Base-by-base conservation (phyloP, 495 filamentous ascomycete species). In the Hypomontagnella submonticulosa region DNA sequence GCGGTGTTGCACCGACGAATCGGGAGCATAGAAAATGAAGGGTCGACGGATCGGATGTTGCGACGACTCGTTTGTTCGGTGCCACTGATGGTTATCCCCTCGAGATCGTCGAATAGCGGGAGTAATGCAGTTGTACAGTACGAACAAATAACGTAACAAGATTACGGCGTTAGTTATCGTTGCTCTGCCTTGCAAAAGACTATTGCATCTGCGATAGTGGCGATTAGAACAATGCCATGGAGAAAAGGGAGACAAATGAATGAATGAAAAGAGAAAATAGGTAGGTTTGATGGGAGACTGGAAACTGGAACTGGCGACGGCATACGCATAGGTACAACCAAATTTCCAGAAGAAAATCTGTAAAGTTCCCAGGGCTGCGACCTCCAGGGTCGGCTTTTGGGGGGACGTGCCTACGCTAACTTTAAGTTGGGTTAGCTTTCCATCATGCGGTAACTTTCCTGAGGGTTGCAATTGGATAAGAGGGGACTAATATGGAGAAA, bases 271-370 rank as follows among this genome's bases (percentile, higher is more conserved):
- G 36, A 27, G 53, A 67, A 46, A 37, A 20, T 43, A 55, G 40
- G 47, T 57, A 52, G 42, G 56, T 61, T 59, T 60, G 52, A 68
- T 44, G 55, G 43, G 16, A 44, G 16, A 43, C 23, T 27, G 13
- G 27, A 16, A 38, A 23, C 38, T 55, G 65, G 59, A n/a, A 43
- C 49, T 19, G 36, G n/a, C 41, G 46, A 27, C 41, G 30, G 56
- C 48, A 50, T 50, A 16, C 9, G 32, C 54, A 63, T 63, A 54
- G 59, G 6, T n/a, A n/a, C n/a, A 56, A 18, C 42, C 66, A 63
- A 68, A 68, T 59, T 68, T 68, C 66, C 66, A 68, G 44, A 68
- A 68, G 61, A 60, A 55, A 66, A 59, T 46, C 42, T 30, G 38
- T 62, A 52, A n/a, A 36, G 32, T 44, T 46, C 50, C 37, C 49